Evolutionary conservation across 176 grass and related monocot species (phyloP).

Genomic region (Avena sativa): DNA sequence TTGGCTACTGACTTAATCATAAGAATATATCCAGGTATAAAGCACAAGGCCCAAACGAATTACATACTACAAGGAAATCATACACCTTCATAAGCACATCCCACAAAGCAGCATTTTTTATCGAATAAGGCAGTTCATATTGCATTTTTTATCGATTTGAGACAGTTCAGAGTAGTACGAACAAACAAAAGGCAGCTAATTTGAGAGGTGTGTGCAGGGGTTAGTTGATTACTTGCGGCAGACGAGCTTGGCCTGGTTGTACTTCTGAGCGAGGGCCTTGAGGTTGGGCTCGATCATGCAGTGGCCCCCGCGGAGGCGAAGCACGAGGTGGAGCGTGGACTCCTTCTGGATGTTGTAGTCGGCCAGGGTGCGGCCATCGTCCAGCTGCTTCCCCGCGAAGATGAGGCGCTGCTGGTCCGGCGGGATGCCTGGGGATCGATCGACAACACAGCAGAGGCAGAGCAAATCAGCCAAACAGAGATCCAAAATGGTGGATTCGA

Average conservation of each 20-base stretch:
- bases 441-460: background rate
- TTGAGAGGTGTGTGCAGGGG: background rate
- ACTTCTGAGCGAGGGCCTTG: conserved; percentile 17
- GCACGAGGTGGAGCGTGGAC: conserved; percentile 40
- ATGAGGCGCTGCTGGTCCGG: conserved; percentile 66
- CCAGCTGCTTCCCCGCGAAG: conserved; percentile 72
- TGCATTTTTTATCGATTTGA: background rate
- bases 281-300: background rate
- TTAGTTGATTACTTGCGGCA: conserved; percentile 44
- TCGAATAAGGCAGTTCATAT: background rate
- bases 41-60: background rate
- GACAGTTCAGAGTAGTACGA: background rate
- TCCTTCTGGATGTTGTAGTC: conserved; percentile 62
- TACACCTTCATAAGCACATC: background rate
- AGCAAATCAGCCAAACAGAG: background rate
- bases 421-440: conserved; percentile 37
- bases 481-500: background rate
- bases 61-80: background rate
- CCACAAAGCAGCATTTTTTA: background rate
- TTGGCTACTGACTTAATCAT: background rate
- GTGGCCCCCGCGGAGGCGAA: conserved; percentile 19
- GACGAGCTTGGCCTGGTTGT: conserved; percentile 43
- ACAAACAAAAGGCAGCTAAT: conserved; percentile 3
- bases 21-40: background rate
- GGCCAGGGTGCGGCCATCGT: conserved; percentile 58